Evolutionary conservation across 2,329 filamentous ascomycete species (phyloP).

Genomic region (Pseudogymnoascus sp.): DNA sequence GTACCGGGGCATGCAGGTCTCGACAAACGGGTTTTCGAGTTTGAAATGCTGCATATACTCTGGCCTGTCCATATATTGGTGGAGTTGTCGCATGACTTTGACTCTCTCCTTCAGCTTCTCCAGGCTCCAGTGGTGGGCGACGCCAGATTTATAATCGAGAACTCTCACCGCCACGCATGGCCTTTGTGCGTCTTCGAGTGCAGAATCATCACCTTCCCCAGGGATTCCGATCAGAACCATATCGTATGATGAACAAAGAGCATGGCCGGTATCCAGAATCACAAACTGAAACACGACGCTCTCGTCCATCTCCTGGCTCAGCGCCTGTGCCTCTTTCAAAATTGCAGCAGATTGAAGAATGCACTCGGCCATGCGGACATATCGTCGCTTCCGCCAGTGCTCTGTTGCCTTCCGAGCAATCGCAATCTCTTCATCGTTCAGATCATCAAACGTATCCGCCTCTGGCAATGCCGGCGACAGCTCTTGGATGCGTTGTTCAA

Average conservation of each 20-base stretch:
- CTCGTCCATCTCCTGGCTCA: conserved; percentile 95
- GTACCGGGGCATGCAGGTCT: conserved; percentile 84
- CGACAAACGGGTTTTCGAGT: conserved; percentile 86
- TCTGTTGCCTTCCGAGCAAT: conserved; percentile 58
- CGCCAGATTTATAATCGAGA: conserved; percentile 77
- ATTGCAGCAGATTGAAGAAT: conserved; percentile 80
- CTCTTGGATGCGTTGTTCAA: conserved; percentile 75
- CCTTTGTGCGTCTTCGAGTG: conserved; percentile 73
- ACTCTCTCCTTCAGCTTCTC: conserved; percentile 85
- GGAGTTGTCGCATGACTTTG: conserved; percentile 89
- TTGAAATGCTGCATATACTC: conserved; percentile 92
- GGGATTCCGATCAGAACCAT: conserved; percentile 88
- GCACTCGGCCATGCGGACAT: conserved; percentile 88
- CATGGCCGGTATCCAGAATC: conserved; percentile 80
- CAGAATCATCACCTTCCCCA: conserved; percentile 73
- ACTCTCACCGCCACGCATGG: conserved; percentile 87
- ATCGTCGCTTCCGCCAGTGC: conserved; percentile 77
- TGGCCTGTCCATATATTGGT: conserved; percentile 91
- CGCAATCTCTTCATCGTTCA: conserved; percentile 65
- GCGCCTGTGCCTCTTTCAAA: conserved; percentile 92
- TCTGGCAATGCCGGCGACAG: conserved; percentile 46
- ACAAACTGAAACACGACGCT: conserved; percentile 91
- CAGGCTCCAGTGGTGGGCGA: conserved; percentile 89
- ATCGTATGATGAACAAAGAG: conserved; percentile 88
- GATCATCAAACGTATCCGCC: conserved; percentile 29